Percentiles rank a stretch among this genome's conserved stretches.
phyloP scores from a whole-genome alignment of 2,329 filamentous ascomycete genomes.

The Cladophialophora psammophila region DNA sequence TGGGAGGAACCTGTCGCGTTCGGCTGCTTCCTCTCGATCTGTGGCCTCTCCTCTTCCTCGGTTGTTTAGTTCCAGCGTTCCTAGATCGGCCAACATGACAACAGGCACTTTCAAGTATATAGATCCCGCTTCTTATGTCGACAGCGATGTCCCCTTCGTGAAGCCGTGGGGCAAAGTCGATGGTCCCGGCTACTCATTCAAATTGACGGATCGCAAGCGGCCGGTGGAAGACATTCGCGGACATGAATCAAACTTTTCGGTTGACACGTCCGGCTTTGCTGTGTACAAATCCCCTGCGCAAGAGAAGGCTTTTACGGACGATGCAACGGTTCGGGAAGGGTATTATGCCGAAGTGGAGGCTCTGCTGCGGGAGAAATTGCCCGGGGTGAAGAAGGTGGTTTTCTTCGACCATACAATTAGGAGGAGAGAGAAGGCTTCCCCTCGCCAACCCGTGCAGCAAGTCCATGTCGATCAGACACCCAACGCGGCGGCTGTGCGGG shows the following conservation, averaged over 20 bases:
- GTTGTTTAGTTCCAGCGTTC: slow-evolving; percentile 17
- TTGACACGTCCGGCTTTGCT: slow-evolving; percentile 66
- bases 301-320: slow-evolving; percentile 64
- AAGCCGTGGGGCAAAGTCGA: slow-evolving; percentile 73
- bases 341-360: slow-evolving; percentile 71
- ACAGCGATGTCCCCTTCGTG: slow-evolving; percentile 44
- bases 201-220: slow-evolving; percentile 54
- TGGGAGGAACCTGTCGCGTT: slow-evolving; percentile 20
- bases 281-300: slow-evolving; percentile 61
- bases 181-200: slow-evolving; percentile 63
- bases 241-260: slow-evolving; percentile 58
- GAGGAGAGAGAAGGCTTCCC: slow-evolving; percentile 59
- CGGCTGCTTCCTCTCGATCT: slow-evolving; percentile 12
- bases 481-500: slow-evolving; percentile 65
- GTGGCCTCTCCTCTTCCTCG: slow-evolving; percentile 11
- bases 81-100: slow-evolving; percentile 57
- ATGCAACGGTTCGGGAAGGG: slow-evolving; percentile 59
- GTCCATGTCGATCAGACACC: slow-evolving; percentile 78
- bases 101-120: slow-evolving; percentile 67
- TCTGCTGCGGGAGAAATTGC: slow-evolving; percentile 62
- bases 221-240: slow-evolving; percentile 65
- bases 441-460: slow-evolving; percentile 71
- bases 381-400: slow-evolving; percentile 66
- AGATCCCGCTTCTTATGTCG: slow-evolving; percentile 60
- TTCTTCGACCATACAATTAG: slow-evolving; percentile 79